Evolutionary conservation across 163 green algal genomes (phyloP).

Genomic region (Prototheca stagnorum): DNA sequence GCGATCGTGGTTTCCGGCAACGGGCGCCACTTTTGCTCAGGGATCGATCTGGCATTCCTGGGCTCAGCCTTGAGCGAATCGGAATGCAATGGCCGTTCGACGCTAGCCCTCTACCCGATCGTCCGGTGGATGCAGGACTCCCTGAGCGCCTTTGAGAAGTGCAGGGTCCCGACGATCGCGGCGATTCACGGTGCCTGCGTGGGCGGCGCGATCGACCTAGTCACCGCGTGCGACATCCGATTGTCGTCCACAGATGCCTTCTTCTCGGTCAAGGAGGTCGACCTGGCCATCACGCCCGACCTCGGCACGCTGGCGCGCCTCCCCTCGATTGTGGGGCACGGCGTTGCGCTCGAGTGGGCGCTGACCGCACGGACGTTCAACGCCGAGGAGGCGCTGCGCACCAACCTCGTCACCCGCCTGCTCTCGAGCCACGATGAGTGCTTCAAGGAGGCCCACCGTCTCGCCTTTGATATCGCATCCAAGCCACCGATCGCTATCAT

Average conservation of each 20-base stretch:
- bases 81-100: slow-evolving; percentile 24
- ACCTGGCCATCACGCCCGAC: slow-evolving; percentile 78
- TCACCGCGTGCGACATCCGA: slow-evolving; percentile 73
- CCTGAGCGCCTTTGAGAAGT: slow-evolving; percentile 58
- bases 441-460: slow-evolving; percentile 13
- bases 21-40: slow-evolving; percentile 71
- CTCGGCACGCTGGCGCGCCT: slow-evolving; percentile 79
- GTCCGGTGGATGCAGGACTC: slow-evolving; percentile 29
- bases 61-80: slow-evolving; percentile 8
- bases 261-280: slow-evolving; percentile 90
- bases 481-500: slow-evolving; percentile 59
- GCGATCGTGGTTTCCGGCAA: slow-evolving; percentile 44
- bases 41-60: slow-evolving; percentile 61
- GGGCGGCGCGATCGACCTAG: slow-evolving; percentile 72
- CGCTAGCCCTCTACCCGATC: background rate
- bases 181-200: slow-evolving; percentile 68
- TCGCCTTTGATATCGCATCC: slow-evolving; percentile 43
- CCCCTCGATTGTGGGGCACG: slow-evolving; percentile 65
- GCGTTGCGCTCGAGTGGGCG: slow-evolving; percentile 39
- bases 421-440: slow-evolving; percentile 18
- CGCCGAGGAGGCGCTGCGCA: slow-evolving; percentile 34
- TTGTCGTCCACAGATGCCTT: slow-evolving; percentile 37
- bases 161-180: slow-evolving; percentile 54
- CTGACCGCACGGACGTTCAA: slow-evolving; percentile 51
- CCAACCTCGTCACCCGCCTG: slow-evolving; percentile 46